Evolutionary conservation across 148 eudicot species (phyloP).

Genomic region (Beta vulgaris): DNA sequence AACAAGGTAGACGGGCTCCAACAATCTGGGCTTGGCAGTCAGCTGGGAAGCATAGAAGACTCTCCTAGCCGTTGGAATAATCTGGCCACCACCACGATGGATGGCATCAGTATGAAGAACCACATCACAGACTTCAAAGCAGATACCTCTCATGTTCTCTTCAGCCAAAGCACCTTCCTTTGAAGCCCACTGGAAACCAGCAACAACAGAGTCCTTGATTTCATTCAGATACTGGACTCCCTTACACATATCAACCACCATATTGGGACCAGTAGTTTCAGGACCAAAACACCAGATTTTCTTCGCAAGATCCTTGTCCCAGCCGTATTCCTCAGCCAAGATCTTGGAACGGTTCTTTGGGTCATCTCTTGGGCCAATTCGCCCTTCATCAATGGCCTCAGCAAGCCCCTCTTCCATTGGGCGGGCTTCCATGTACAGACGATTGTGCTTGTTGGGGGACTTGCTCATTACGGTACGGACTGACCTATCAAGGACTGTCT

Average conservation of each 20-base stretch:
- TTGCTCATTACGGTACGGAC: constrained; percentile 22
- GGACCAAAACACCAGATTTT: constrained; percentile 27
- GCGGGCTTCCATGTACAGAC: constrained; percentile 27
- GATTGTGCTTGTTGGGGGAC: constrained; percentile 29
- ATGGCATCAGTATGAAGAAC: constrained; percentile 26
- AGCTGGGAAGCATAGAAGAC: constrained; percentile 24
- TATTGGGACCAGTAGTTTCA: constrained; percentile 25
- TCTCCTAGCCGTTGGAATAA: constrained; percentile 25
- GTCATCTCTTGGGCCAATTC: constrained; percentile 25
- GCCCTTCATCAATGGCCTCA: constrained; percentile 22
- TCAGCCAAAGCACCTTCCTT: constrained; percentile 27
- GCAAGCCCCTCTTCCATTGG: constrained; percentile 23
- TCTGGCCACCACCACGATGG: constrained; percentile 25
- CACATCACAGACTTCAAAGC: constrained; percentile 26
- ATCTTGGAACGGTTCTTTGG: constrained; percentile 22
- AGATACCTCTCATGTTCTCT: constrained; percentile 27
- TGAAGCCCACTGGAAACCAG: constrained; percentile 29
- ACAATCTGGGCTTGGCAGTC: constrained; percentile 23
- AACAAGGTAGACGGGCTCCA: constrained; percentile 24
- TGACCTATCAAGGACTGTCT: constrained; percentile 18
- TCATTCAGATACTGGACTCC: constrained; percentile 24
- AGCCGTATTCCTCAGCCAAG: constrained; percentile 23
- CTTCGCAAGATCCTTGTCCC: constrained; percentile 34
- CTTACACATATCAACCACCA: constrained; percentile 30
- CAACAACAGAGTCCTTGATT: constrained; percentile 25